Conservation (phyloP, 345 rosid species). For the Eucalyptus viminalis region DNA sequence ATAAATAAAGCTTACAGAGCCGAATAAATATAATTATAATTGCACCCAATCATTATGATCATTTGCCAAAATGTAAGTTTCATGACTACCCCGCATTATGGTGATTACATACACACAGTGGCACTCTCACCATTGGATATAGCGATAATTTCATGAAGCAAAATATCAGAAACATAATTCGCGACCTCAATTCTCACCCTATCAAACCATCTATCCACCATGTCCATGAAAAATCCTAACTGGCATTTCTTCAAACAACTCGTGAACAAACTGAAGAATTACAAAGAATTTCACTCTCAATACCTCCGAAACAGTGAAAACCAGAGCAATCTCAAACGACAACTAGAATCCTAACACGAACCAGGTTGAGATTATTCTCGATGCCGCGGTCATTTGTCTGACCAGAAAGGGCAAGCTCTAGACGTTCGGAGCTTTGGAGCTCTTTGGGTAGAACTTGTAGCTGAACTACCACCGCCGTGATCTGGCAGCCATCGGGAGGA, state of each 20-base stretch:
- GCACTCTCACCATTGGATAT: background rate
- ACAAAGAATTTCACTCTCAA: background rate
- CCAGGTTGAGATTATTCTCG: background rate
- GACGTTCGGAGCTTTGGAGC: background rate
- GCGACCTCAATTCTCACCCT: background rate
- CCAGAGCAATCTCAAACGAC: background rate
- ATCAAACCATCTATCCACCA: background rate
- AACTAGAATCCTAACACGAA: background rate
- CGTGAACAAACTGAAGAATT: no score
- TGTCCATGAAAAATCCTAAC: background rate
- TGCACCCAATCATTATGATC: background rate
- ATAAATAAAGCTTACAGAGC: background rate
- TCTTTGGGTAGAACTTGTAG: background rate
- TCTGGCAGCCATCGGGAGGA: background rate
- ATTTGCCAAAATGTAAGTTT: no score
- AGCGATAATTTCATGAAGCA: background rate
- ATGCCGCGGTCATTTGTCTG: background rate
- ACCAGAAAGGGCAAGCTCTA: background rate
- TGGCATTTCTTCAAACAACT: no score
- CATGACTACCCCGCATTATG: background rate
- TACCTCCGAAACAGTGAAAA: background rate
- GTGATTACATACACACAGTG: background rate
- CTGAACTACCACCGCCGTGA: background rate
- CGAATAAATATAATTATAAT: background rate
- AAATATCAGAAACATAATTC: background rate